These are phyloP conservation scores for Thermothelomyces thermophilus DNA, from an alignment of 2,329 filamentous ascomycete genomes.

Conservation along the genomic window DNA sequence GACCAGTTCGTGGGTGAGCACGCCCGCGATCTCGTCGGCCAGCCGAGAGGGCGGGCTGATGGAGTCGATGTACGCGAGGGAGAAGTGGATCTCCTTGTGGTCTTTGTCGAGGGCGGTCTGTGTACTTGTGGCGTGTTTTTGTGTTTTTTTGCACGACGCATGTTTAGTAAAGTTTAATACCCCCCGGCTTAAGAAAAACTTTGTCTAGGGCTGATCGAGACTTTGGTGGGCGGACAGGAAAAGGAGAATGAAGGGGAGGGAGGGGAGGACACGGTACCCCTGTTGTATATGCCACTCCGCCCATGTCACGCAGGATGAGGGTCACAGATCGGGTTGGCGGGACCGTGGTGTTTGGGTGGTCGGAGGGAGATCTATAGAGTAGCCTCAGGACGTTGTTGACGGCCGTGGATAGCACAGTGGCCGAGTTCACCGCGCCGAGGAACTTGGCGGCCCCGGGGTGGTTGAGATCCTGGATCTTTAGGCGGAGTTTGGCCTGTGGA, in stretches of 20 bases:
- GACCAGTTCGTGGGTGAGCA: constrained; percentile 86
- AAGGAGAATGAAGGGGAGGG: background rate
- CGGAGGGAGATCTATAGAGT: constrained; percentile 56
- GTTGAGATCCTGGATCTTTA: constrained; percentile 52
- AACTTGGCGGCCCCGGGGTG: constrained; percentile 60
- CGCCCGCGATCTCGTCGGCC: constrained; percentile 65
- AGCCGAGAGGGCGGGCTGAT: constrained; percentile 38
- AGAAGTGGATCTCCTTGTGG: constrained; percentile 92
- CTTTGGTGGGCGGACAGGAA: no score
- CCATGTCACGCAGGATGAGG: constrained; percentile 69
- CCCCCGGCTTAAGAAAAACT: no score
- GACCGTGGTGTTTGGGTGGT: constrained; percentile 35
- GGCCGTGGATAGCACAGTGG: constrained; percentile 54
- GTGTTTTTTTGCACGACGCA: constrained; percentile 36
- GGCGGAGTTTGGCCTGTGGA: constrained; percentile 48
- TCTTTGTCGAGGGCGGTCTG: constrained; percentile 69
- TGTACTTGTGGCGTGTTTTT: no score
- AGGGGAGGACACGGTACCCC: constrained; percentile 16
- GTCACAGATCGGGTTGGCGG: constrained; percentile 79
- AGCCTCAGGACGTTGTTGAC: constrained; percentile 62
- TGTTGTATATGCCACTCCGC: constrained; percentile 83
- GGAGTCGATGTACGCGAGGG: constrained; percentile 61
- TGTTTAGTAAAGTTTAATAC: no score
- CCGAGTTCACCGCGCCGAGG: constrained; percentile 57
- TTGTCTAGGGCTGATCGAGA: background rate